phyloP scores from a whole-genome alignment of 768 basidiomycete species.

The Sutorius australiensis region DNA sequence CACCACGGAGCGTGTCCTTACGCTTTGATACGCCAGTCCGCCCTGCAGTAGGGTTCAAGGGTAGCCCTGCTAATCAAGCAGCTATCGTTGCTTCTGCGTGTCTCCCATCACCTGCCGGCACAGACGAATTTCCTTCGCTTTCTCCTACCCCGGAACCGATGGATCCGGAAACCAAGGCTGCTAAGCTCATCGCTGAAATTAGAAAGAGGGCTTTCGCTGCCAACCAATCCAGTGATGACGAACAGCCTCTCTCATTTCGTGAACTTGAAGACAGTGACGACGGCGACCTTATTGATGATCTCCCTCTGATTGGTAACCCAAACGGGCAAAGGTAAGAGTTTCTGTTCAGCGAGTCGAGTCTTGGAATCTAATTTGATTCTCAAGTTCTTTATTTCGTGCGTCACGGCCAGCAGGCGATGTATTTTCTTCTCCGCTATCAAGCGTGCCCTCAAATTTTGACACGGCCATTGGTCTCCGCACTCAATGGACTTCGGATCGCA shows the following conservation, averaged over 20 bases:
- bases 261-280: slow-evolving; percentile 52
- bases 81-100: slow-evolving; percentile 9
- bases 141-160: slow-evolving; percentile 33
- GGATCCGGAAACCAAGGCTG: slow-evolving; percentile 42
- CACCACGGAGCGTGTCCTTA: neutral
- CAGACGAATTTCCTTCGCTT: slow-evolving; percentile 17
- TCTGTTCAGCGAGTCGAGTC: neutral
- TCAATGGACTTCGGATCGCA: neutral
- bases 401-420: neutral
- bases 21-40: slow-evolving; percentile 8
- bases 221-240: slow-evolving; percentile 44
- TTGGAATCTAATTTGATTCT: neutral
- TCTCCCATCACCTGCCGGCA: slow-evolving; percentile 25
- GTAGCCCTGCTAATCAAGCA: slow-evolving; percentile 8
- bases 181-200: slow-evolving; percentile 59
- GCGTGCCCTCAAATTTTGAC: slow-evolving; percentile 12
- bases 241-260: slow-evolving; percentile 34
- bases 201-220: slow-evolving; percentile 56
- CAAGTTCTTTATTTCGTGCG: slow-evolving; percentile 8
- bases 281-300: slow-evolving; percentile 35
- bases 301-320: slow-evolving; percentile 11
- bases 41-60: slow-evolving; percentile 2
- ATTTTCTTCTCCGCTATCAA: slow-evolving; percentile 25
- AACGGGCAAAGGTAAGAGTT: slow-evolving; percentile 11
- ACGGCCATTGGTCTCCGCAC: neutral